Evolutionary conservation across 106 monocot species (phyloP).

Genomic region (Dioscorea zingiberensis): DNA sequence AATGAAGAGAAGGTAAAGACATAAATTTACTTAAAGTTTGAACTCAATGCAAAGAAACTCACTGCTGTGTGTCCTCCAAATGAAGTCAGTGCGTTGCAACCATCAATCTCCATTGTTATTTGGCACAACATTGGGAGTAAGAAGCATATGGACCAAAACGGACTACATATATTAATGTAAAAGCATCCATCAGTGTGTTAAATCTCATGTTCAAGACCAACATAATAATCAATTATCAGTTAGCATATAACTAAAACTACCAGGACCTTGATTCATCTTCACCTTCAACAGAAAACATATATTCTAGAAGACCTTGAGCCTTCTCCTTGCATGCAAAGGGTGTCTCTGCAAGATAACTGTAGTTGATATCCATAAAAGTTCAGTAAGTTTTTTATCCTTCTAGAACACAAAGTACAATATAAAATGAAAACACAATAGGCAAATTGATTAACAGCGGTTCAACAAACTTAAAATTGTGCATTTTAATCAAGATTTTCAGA

Average conservation of each 20-base stretch:
- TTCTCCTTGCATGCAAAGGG: constrained; percentile 89
- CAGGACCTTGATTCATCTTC: constrained; percentile 72
- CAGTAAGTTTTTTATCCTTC: too few relatives aligned
- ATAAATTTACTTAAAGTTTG: neutral
- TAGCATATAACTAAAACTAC: too few relatives aligned
- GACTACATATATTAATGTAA: constrained; percentile 30
- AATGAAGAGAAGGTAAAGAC: neutral
- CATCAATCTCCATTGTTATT: constrained; percentile 75
- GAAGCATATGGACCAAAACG: constrained; percentile 83
- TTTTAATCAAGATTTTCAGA: too few relatives aligned
- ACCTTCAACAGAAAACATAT: constrained; percentile 86
- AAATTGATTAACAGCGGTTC: too few relatives aligned
- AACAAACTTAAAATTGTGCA: too few relatives aligned
- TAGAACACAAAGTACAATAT: too few relatives aligned
- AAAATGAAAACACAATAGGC: too few relatives aligned
- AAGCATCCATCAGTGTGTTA: too few relatives aligned
- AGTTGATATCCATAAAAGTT: constrained; percentile 1
- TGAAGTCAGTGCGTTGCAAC: constrained; percentile 57
- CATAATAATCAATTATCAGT: too few relatives aligned
- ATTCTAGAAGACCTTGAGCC: constrained; percentile 47
- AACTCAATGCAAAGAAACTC: constrained; percentile 17
- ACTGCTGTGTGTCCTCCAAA: constrained; percentile 70
- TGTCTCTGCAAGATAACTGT: constrained; percentile 92
- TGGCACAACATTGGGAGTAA: constrained; percentile 97
- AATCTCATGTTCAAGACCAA: too few relatives aligned